A percentile compares a stretch with the other conserved stretches of the same genome.
These are phyloP conservation scores for Rubia yunnanensis DNA, from an alignment of 257 asterid genomes.

Conservation along the genomic window DNA sequence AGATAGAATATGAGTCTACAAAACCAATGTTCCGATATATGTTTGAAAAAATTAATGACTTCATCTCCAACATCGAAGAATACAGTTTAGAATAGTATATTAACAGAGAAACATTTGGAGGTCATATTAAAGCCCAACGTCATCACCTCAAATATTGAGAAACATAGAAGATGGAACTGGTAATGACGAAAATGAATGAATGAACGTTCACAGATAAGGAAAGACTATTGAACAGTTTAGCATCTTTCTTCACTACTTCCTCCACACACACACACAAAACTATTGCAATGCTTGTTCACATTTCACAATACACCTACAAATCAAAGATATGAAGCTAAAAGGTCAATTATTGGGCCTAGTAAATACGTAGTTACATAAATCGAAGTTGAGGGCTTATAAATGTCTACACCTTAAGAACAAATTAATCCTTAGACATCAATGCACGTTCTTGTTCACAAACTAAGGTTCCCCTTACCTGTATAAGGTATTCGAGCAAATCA, in stretches of 20 bases:
- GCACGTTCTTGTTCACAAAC: background rate
- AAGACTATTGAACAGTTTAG: background rate
- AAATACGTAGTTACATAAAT: background rate
- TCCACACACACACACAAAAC: background rate
- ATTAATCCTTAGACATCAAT: background rate
- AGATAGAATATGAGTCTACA: too few relatives aligned
- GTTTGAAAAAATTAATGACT: too few relatives aligned
- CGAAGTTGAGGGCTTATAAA: background rate
- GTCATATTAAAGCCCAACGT: too few relatives aligned
- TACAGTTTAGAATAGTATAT: too few relatives aligned
- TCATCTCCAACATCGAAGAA: too few relatives aligned
- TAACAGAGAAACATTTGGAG: too few relatives aligned
- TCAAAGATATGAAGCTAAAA: background rate
- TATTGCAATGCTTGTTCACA: background rate
- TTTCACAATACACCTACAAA: background rate
- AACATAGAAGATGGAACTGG: background rate
- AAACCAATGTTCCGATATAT: too few relatives aligned
- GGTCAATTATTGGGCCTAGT: background rate
- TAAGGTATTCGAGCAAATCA: slow-evolving; percentile 70
- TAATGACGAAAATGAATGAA: background rate
- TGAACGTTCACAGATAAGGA: background rate
- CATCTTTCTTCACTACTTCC: background rate
- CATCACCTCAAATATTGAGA: too few relatives aligned
- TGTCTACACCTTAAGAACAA: background rate
- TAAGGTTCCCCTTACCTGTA: slow-evolving; percentile 48